Conservation (phyloP, 129 eudicot species). For the Tanacetum coccineum region DNA sequence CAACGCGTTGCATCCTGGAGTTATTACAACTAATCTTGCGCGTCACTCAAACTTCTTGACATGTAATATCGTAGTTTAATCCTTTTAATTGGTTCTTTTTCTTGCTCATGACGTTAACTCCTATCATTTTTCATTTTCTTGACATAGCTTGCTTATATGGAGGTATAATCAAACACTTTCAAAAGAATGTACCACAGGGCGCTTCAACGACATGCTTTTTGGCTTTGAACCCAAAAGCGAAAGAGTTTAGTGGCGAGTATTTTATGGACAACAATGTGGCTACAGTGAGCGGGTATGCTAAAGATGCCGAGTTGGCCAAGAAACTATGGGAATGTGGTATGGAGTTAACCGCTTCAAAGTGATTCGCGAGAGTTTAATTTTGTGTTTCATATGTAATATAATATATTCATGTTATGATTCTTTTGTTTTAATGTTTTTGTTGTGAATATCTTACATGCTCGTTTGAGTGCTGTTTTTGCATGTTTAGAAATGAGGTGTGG, state of each 20-base stretch:
- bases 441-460: constrained; percentile 7
- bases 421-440: neutral
- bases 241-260: constrained; percentile 59
- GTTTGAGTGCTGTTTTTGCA: constrained; percentile 11
- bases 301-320: constrained; percentile 34
- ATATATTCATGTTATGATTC: neutral
- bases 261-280: constrained; percentile 41
- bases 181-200: constrained; percentile 23
- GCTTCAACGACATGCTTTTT: constrained; percentile 64
- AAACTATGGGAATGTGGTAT: constrained; percentile 44
- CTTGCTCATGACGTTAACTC: constrained; percentile 14
- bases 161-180: constrained; percentile 18
- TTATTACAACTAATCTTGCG: constrained; percentile 35
- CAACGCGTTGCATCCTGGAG: constrained; percentile 40
- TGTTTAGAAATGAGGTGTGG: neutral
- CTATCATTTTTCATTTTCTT: neutral
- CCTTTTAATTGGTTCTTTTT: neutral
- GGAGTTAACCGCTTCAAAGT: constrained; percentile 37
- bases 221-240: constrained; percentile 37
- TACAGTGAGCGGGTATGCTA: constrained; percentile 26
- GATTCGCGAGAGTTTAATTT: constrained; percentile 6
- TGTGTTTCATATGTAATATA: constrained; percentile 12
- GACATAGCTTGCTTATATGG: constrained; percentile 21
- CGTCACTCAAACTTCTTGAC: constrained; percentile 28
- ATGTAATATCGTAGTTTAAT: constrained; percentile 8